Conservation (phyloP, 495 filamentous ascomycete species). For the Penicillium macrosclerotiorum region DNA sequence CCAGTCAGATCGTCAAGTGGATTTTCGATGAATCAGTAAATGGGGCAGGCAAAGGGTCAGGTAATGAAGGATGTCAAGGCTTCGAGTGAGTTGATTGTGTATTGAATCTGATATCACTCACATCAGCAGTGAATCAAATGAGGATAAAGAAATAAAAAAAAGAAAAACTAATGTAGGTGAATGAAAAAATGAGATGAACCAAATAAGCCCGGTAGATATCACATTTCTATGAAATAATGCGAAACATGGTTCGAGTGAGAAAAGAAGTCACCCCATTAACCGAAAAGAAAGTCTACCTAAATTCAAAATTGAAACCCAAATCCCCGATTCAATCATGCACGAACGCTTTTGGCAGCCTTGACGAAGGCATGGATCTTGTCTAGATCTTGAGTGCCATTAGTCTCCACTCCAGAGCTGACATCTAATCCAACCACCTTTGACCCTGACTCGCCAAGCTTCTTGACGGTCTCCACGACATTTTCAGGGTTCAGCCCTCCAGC, state of each 20-base stretch:
- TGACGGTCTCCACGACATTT: constrained; percentile 67
- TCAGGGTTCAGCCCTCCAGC: constrained; percentile 78
- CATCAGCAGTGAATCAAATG: too few relatives aligned
- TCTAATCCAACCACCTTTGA: constrained; percentile 77
- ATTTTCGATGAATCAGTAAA: too few relatives aligned
- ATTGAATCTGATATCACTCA: too few relatives aligned
- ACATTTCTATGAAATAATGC: constrained; percentile 10
- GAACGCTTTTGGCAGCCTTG: constrained; percentile 59
- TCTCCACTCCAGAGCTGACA: constrained; percentile 91
- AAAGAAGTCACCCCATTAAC: constrained; percentile 11
- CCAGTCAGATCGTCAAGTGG: too few relatives aligned
- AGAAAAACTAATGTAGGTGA: too few relatives aligned
- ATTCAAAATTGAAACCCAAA: too few relatives aligned
- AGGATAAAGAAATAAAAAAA: too few relatives aligned
- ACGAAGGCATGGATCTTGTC: constrained; percentile 84
- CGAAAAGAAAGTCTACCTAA: too few relatives aligned
- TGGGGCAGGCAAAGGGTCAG: too few relatives aligned
- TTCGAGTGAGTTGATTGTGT: too few relatives aligned
- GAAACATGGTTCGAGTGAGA: constrained; percentile 5
- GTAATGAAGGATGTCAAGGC: too few relatives aligned
- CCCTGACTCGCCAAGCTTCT: constrained; percentile 51
- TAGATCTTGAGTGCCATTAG: constrained; percentile 73
- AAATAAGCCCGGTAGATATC: background rate
- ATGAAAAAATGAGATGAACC: too few relatives aligned
- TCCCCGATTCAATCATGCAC: constrained; percentile 16